Percentiles rank a stretch among this genome's conserved stretches.
These are phyloP conservation scores for Monosporascus sp. DNA, from an alignment of 2,329 filamentous ascomycete genomes.

Conservation along the genomic window DNA sequence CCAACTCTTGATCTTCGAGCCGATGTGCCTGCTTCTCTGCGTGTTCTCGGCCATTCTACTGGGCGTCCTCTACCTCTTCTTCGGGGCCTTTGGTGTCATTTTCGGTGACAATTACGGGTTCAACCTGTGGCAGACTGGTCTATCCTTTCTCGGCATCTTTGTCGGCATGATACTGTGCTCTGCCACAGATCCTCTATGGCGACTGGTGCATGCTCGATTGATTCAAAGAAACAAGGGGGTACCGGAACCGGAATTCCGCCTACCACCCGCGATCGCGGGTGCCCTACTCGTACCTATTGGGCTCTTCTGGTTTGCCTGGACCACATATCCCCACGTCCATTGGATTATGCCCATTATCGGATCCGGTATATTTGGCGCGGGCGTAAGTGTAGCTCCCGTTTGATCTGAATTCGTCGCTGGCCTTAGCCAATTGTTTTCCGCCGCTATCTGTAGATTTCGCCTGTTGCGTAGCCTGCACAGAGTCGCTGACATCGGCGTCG, in stretches of 20 bases:
- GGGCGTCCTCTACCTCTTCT: conserved; percentile 85
- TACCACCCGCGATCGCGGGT: conserved; percentile 72
- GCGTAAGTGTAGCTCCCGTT: conserved; percentile 46
- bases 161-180: conserved; percentile 62
- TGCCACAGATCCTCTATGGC: conserved; percentile 62
- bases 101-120: conserved; percentile 72
- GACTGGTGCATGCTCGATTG: conserved; percentile 52
- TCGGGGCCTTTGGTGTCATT: conserved; percentile 79
- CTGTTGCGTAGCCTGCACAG: no score
- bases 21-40: conserved; percentile 80
- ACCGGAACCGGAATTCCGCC: conserved; percentile 80
- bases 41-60: conserved; percentile 79
- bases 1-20: conserved; percentile 73
- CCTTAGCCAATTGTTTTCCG: no score
- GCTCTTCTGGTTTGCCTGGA: conserved; percentile 88
- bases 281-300: conserved; percentile 72
- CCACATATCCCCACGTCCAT: conserved; percentile 66
- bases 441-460: no score
- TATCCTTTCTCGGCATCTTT: conserved; percentile 69
- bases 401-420: no score
- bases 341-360: conserved; percentile 75
- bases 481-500: neutral
- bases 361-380: conserved; percentile 61
- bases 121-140: conserved; percentile 71
- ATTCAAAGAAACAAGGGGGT: conserved; percentile 46